Conservation (phyloP, 352 stramenopile genomes). For the Globisporangium radiosum region DNA sequence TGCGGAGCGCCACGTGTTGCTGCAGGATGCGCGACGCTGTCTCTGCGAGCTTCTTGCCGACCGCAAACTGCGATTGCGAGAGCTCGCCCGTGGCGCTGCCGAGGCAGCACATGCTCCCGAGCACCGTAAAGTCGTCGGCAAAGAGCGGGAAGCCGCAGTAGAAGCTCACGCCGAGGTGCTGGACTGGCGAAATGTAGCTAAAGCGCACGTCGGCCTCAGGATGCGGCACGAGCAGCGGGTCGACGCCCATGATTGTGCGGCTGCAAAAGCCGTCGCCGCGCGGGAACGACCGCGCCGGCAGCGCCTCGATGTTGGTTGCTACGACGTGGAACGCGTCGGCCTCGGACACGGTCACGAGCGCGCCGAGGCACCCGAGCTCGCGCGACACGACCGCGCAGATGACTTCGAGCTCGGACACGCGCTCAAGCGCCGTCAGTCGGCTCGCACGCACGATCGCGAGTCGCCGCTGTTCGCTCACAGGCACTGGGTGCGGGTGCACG, state of each 20-base stretch:
- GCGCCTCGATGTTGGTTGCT: constrained; percentile 12
- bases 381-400: constrained; percentile 12
- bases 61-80: constrained; percentile 10
- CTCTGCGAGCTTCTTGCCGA: constrained; percentile 11
- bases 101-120: constrained; percentile 15
- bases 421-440: not conserved
- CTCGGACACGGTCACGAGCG: constrained; percentile 11
- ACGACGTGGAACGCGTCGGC: constrained; percentile 8
- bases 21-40: constrained; percentile 8
- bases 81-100: constrained; percentile 9
- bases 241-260: constrained; percentile 11
- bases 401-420: constrained; percentile 9
- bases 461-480: constrained; percentile 1
- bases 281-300: constrained; percentile 2
- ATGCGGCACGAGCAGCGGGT: constrained; percentile 15
- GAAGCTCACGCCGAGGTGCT: constrained; percentile 5
- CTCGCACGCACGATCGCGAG: constrained; percentile 11
- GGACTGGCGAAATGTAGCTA: constrained; percentile 3
- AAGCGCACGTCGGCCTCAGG: constrained; percentile 7
- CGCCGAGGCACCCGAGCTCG: constrained; percentile 10
- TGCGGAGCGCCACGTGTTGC: not conserved
- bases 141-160: constrained; percentile 19
- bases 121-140: constrained; percentile 9
- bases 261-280: constrained; percentile 16
- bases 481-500: constrained; percentile 1